Evolutionary conservation across 305 asterid species (phyloP).

Genomic region (Andrographis paniculata): DNA sequence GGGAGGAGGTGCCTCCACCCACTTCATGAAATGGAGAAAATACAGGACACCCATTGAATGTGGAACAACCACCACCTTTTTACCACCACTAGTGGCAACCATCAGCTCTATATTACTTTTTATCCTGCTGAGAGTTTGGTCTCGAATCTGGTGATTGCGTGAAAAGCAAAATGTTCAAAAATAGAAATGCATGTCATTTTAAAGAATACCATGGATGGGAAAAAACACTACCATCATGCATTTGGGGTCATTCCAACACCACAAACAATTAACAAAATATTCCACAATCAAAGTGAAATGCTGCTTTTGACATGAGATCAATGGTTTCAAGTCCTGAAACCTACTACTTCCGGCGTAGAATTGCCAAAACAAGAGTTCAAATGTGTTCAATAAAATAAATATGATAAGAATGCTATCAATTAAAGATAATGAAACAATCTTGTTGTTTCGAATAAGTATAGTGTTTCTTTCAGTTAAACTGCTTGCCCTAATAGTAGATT

Average conservation of each 20-base stretch:
- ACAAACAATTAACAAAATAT: neutral
- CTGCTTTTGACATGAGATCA: neutral
- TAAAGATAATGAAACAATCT: too few species aligned
- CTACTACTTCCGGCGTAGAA: neutral
- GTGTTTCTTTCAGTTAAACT: neutral
- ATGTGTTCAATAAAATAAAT: too few species aligned
- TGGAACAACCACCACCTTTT: slow-evolving; percentile 76
- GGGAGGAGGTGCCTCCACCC: slow-evolving; percentile 93
- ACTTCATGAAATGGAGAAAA: slow-evolving; percentile 89
- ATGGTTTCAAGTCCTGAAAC: neutral
- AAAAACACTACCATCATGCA: neutral
- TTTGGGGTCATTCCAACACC: neutral
- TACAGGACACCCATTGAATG: slow-evolving; percentile 92
- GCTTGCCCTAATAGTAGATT: neutral
- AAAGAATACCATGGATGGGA: neutral
- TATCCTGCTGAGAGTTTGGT: slow-evolving; percentile 61
- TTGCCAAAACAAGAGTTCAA: neutral
- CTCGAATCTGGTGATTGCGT: slow-evolving; percentile 49
- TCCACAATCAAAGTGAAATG: neutral
- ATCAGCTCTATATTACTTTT: slow-evolving; percentile 76
- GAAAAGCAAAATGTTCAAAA: slow-evolving; percentile 8
- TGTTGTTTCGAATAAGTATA: too few species aligned
- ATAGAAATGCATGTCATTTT: slow-evolving; percentile 6
- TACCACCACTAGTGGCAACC: slow-evolving; percentile 78
- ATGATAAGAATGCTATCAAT: too few species aligned